Percentiles rank a stretch among this genome's conserved stretches.
Conservation (phyloP, 306 rosid genomes). For the Vigna radiata region DNA sequence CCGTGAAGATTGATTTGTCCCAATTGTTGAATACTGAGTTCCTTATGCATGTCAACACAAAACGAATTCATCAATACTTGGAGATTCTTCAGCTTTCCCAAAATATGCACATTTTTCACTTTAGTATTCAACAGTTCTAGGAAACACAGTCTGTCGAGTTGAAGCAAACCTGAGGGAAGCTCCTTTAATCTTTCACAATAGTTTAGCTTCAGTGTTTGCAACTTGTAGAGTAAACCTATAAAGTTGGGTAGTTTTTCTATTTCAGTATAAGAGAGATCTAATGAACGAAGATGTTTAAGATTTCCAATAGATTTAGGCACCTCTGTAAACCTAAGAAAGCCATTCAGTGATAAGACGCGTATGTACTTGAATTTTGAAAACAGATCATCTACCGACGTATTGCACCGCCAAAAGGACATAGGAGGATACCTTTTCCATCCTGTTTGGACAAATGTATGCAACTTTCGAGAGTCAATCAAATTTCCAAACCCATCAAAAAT, state of each 20-base stretch:
- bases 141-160: neutral
- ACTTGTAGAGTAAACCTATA: neutral
- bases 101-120: neutral
- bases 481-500: too few relatives aligned
- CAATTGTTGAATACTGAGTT: neutral
- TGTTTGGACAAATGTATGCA: too few relatives aligned
- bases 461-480: too few relatives aligned
- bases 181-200: neutral
- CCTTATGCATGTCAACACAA: neutral
- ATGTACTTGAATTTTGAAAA: too few relatives aligned
- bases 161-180: slow-evolving; percentile 6
- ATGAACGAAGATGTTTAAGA: too few relatives aligned
- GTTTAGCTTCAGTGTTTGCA: slow-evolving; percentile 12
- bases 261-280: neutral
- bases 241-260: slow-evolving; percentile 19
- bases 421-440: too few relatives aligned
- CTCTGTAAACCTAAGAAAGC: too few relatives aligned
- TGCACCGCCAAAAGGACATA: too few relatives aligned
- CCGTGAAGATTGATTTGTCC: neutral
- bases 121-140: neutral
- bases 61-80: slow-evolving; percentile 12
- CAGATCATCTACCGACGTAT: too few relatives aligned
- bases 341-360: too few relatives aligned
- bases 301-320: too few relatives aligned
- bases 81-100: slow-evolving; percentile 17